Evolutionary conservation across 2,329 filamentous ascomycete genomes (phyloP).

Genomic region (Aurifilum marmelostoma): DNA sequence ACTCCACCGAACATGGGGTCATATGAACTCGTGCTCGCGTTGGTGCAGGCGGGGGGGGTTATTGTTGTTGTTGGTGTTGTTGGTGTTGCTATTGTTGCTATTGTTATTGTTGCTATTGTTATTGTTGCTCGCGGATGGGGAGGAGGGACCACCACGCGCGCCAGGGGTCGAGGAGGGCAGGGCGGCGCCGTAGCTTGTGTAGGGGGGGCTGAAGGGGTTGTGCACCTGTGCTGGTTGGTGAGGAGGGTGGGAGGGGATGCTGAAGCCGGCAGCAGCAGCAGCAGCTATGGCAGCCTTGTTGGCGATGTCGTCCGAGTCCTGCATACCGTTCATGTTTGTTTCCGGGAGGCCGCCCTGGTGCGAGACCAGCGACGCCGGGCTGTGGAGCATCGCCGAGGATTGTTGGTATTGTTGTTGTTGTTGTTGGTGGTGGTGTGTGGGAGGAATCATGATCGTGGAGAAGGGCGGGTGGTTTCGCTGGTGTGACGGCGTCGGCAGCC

Average conservation of each 20-base stretch:
- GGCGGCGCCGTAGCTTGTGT: constrained; percentile 39
- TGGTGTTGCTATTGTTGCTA: constrained; percentile 34
- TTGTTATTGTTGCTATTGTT: constrained; percentile 37
- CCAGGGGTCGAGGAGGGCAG: constrained; percentile 31
- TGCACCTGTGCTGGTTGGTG: constrained; percentile 36
- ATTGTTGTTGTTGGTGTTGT: constrained; percentile 31
- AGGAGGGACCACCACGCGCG: constrained; percentile 33
- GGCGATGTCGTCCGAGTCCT: constrained; percentile 40
- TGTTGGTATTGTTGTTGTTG: not conserved
- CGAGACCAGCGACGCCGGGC: constrained; percentile 32
- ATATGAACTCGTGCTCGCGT: constrained; percentile 44
- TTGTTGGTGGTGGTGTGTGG: not conserved
- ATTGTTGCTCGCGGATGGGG: constrained; percentile 39
- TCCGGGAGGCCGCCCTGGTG: constrained; percentile 23
- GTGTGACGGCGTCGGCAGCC: constrained; percentile 35
- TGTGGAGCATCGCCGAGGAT: constrained; percentile 41
- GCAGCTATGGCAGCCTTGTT: constrained; percentile 42
- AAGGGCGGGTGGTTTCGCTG: constrained; percentile 20
- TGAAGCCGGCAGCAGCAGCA: constrained; percentile 44
- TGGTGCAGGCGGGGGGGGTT: constrained; percentile 36
- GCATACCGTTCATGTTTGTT: constrained; percentile 40
- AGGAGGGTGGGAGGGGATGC: constrained; percentile 33
- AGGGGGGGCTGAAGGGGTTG: constrained; percentile 44
- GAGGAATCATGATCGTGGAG: constrained; percentile 30
- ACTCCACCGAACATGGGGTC: constrained; percentile 65